These are phyloP conservation scores for Heliamphora exappendiculata DNA, from an alignment of 148 eudicot genomes.

Conservation along the genomic window DNA sequence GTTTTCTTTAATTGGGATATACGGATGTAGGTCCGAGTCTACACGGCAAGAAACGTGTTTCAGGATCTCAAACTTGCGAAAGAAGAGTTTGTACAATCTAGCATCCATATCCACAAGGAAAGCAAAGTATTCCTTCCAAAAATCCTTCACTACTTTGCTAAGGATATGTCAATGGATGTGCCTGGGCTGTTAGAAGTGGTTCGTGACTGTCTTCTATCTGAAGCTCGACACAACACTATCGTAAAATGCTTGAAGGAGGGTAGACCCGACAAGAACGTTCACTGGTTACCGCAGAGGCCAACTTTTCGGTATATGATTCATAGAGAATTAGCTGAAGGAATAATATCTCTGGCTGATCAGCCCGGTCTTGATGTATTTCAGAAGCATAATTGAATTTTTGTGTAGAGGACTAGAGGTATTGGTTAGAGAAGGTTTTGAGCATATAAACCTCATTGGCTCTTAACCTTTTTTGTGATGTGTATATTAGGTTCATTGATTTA, in stretches of 20 bases:
- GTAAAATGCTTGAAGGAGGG: constrained; percentile 23
- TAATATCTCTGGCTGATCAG: constrained; percentile 16
- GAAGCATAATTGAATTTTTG: not conserved
- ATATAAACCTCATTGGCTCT: too few relatives aligned
- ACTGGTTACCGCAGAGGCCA: constrained; percentile 39
- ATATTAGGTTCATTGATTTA: too few relatives aligned
- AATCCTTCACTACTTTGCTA: constrained; percentile 35
- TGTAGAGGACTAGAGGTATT: too few relatives aligned
- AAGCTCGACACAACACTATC: constrained; percentile 23
- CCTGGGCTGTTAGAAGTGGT: constrained; percentile 31
- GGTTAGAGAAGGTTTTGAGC: too few relatives aligned
- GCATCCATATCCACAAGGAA: constrained; percentile 33
- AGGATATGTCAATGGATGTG: constrained; percentile 40
- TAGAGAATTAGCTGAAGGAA: constrained; percentile 24
- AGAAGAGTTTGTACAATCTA: constrained; percentile 38
- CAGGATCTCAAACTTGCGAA: constrained; percentile 37
- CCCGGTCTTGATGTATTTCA: not conserved
- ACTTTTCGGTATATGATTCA: constrained; percentile 43
- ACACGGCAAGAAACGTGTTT: constrained; percentile 29
- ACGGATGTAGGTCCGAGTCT: constrained; percentile 31
- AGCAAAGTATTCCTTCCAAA: constrained; percentile 38
- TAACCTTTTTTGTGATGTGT: too few relatives aligned
- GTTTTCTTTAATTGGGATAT: not conserved
- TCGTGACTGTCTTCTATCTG: constrained; percentile 23
- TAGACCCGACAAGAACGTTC: constrained; percentile 29